Percentiles rank a stretch among this genome's conserved stretches.
These are phyloP conservation scores for Hypoxylon sp. DNA, from an alignment of 2,329 filamentous ascomycete species.

Conservation along the genomic window DNA sequence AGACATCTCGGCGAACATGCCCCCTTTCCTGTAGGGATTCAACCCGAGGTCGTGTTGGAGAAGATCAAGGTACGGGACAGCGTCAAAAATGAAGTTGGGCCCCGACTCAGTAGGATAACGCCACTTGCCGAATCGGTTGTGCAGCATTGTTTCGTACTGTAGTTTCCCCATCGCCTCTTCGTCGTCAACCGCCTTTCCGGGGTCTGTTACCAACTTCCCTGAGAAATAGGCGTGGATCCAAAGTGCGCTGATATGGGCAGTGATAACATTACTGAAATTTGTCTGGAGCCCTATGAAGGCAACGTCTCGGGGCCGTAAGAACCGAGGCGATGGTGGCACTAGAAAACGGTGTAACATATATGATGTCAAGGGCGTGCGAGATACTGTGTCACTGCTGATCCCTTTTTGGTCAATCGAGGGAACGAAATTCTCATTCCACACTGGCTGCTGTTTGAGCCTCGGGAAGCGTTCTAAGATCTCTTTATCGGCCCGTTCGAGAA, in stretches of 20 bases:
- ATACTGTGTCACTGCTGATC: conserved; percentile 38
- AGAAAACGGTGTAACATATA: conserved; percentile 65
- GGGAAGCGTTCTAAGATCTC: conserved; percentile 66
- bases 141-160: conserved; percentile 70
- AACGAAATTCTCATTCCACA: conserved; percentile 60
- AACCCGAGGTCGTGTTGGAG: conserved; percentile 77
- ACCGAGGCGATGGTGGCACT: conserved; percentile 57
- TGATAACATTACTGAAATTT: conserved; percentile 61
- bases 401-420: conserved; percentile 57
- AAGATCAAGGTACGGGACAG: conserved; percentile 79
- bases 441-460: conserved; percentile 60
- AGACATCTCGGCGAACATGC: conserved; percentile 65
- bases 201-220: conserved; percentile 47
- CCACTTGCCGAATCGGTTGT: conserved; percentile 78
- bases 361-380: conserved; percentile 46
- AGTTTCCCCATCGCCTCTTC: conserved; percentile 60
- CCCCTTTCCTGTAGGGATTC: conserved; percentile 67
- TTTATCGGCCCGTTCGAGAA: conserved; percentile 60
- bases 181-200: conserved; percentile 40
- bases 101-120: conserved; percentile 77
- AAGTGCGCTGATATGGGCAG: conserved; percentile 65
- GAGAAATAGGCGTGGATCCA: conserved; percentile 72
- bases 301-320: conserved; percentile 59
- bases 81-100: conserved; percentile 82
- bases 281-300: conserved; percentile 65